Conservation (phyloP, 345 rosid genomes). For the thale cress (Arabidopsis thaliana) region TAIR10.1 NC_003070.9:24874501-24875000, state of each 20-base stretch:
- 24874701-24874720: not conserved
- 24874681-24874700: constrained; percentile 2
- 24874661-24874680: constrained; percentile 25
- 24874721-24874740: not conserved
- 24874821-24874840: too few species aligned
- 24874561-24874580: not conserved
- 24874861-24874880: too few species aligned
- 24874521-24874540: not conserved
- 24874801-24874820: too few species aligned
- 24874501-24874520: not conserved
- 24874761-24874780: not conserved
- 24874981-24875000: too few species aligned
- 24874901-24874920: too few species aligned
- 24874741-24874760: constrained; percentile 10
- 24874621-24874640: constrained; percentile 31
- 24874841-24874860: too few species aligned
- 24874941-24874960: too few species aligned
- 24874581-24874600: not conserved
- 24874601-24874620: constrained; percentile 22
- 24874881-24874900: too few species aligned
- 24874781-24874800: not conserved
- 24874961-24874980: too few species aligned
- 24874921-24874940: too few species aligned
- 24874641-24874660: constrained; percentile 40
- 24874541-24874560: not conserved